These are phyloP conservation scores for Gamsiella multidivaricata DNA, from an alignment of 192 early-diverging fungal species.

Conservation along the genomic window DNA sequence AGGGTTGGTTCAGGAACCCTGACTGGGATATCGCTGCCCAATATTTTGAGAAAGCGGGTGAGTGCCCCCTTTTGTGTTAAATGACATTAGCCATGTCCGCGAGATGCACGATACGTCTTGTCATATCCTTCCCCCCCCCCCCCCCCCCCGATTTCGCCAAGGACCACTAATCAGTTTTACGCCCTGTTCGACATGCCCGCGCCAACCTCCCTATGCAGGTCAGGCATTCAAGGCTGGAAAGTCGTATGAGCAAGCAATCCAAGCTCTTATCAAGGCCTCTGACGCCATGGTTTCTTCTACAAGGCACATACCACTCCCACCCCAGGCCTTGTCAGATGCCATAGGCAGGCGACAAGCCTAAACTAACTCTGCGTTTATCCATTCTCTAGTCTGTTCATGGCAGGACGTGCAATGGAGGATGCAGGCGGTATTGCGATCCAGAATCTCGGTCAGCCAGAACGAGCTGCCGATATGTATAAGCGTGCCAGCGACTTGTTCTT, in stretches of 20 bases:
- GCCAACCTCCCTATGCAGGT: constrained; percentile 53
- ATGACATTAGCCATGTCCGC: too few species aligned
- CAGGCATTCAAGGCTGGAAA: constrained; percentile 74
- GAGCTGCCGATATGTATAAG: constrained; percentile 74
- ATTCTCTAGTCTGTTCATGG: constrained; percentile 67
- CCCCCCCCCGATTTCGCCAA: too few species aligned
- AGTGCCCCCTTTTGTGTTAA: background rate
- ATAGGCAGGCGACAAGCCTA: too few species aligned
- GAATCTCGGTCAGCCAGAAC: constrained; percentile 67
- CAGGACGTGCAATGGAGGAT: constrained; percentile 76
- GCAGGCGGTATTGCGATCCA: constrained; percentile 69
- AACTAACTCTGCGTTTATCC: background rate
- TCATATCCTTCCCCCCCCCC: too few species aligned
- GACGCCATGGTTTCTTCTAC: constrained; percentile 68
- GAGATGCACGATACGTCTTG: too few species aligned
- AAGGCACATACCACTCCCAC: too few species aligned
- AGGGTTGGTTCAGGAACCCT: constrained; percentile 72
- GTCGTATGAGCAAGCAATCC: constrained; percentile 75
- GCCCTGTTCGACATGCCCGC: too few species aligned
- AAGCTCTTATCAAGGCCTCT: constrained; percentile 74
- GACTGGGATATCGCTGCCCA: constrained; percentile 82
- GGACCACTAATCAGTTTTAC: too few species aligned
- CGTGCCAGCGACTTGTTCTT: constrained; percentile 72
- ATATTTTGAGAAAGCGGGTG: constrained; percentile 80
- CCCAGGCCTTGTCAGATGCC: too few species aligned